Evolutionary conservation across 164 flowering plant species (phyloP), one percentile per base, ranked within the genome.

Genomic region (Macadamia integrifolia): DNA sequence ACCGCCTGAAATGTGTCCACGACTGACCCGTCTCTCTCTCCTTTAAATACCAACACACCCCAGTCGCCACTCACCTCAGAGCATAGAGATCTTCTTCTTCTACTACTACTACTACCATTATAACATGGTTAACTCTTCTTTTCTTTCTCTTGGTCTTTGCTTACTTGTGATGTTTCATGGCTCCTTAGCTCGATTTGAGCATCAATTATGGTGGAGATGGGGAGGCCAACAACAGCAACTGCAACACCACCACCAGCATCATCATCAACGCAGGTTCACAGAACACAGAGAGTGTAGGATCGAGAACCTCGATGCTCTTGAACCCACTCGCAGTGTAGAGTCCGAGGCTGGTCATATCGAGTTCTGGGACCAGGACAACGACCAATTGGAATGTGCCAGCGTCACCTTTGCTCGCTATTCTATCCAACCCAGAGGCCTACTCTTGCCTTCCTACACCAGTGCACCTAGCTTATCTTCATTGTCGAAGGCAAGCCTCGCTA

Each of bases 361-460:
- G 80, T 31, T 68, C 11, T 86, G 85, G 85, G 79, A 86, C 60
- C 72, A 74, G 15, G 72, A 69, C 58, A 44, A 70, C 11, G 66
- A 80, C 48, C 79, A 84, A 72, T 71, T 87, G 71, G 71, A 68
- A 67, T 87, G 92, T 58, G 84, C 88, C 18, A 86, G 88, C 6
- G 84, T 82, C 23, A 73, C 85, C 1, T 69, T 78, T n/a, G 43
- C 62, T 6, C 73, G 86, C 4, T 42, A 50, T 40, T 71, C 69
- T 44, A 79, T 87, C 23, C 70, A 76, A 9, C 83, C 80, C 55
- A 66, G 67, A 0, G 88, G 86, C 68, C 88, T 88, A 59, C 70
- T 74, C 63, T 65, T 85, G 77, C 93, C 90, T 3, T 58, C 71
- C 18, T 88, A 61, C 71, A 35, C 67, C 68, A 46, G 7, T 46